Base-by-base conservation (phyloP, 2,329 filamentous ascomycete species). In the Colletotrichum tamarilloi region DNA sequence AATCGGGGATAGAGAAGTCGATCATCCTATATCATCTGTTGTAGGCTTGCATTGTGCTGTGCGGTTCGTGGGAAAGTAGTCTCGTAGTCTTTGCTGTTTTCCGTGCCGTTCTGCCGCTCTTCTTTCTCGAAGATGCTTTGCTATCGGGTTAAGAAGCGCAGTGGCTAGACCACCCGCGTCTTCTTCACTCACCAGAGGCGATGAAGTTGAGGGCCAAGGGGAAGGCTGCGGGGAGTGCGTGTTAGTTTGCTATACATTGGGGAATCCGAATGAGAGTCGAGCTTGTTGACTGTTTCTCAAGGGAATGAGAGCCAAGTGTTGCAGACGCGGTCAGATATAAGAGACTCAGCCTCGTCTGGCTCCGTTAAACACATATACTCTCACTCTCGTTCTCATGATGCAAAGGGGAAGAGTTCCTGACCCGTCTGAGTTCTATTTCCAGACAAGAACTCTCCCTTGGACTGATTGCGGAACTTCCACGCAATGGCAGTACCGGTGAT, bases 141-240 rank as follows among this genome's bases (percentile, higher is more conserved):
- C 7, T 22, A 49, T 68, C 35, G 59, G 58, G 49, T 32, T 60
- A 52, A 72, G 70, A 73, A 70, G 70, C 66, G 70, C 70, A 26
- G 42, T 49, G 42, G 49, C 49, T 58, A 19, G 32, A 22, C 19
- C 22, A 35, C 30, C 53, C 55, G 77, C 78, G 78, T 82, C 78
- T 80, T 81, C 81, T 83, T 83, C 84, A 96, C 94, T 96, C 91
- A 97, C 94, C 93, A 87, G 94, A 94, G 83, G 94, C 94, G 86
- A 97, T 94, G 87, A 97, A 97, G 86, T 97, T 97, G 81, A 97
- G 88, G 82, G 94, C 93, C 83, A 97, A 86, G 78, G 94, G 94
- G 76, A 95, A 85, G 76, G 93, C 94, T 97, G 79, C 73, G 62
- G 55, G 68, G 28, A 35, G 22, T 12, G 63, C 26, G 26, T 73